phyloP scores from a whole-genome alignment of 768 basidiomycete species.

The Serendipita vermifera region DNA sequence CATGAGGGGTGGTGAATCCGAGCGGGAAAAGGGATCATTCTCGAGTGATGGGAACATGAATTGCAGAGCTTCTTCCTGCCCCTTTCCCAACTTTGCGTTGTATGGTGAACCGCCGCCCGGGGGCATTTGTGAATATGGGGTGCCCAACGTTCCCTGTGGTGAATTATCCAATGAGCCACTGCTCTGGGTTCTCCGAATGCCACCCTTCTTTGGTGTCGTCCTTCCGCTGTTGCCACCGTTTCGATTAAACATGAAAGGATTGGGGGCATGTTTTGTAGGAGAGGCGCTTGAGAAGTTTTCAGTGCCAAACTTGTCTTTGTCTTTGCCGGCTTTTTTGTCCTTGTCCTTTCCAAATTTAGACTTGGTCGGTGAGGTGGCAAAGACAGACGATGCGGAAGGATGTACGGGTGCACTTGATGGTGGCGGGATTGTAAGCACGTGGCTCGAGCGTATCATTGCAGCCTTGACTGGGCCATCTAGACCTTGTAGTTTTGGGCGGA shows the following conservation, averaged over 20 bases:
- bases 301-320: slow-evolving; percentile 1
- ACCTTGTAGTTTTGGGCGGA: slow-evolving; percentile 63
- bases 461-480: slow-evolving; percentile 83
- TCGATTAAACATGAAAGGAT: slow-evolving; percentile 8
- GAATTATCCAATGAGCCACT: slow-evolving; percentile 50
- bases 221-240: neutral
- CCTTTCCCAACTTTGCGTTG: neutral
- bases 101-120: slow-evolving; percentile 3
- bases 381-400: slow-evolving; percentile 10
- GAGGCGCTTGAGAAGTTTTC: neutral
- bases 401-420: slow-evolving; percentile 40
- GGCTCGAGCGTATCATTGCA: slow-evolving; percentile 81
- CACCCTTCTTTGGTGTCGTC: slow-evolving; percentile 1
- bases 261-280: neutral
- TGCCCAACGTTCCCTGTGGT: slow-evolving; percentile 26
- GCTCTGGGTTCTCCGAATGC: slow-evolving; percentile 54
- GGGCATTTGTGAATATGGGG: slow-evolving; percentile 11
- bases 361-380: slow-evolving; percentile 4
- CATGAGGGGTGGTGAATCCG: neutral
- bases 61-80: neutral
- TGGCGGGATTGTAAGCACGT: slow-evolving; percentile 31
- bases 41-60: slow-evolving; percentile 3
- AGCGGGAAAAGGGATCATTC: slow-evolving; percentile 6
- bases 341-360: slow-evolving; percentile 9
- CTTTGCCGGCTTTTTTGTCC: neutral